Percentiles rank a stretch among this genome's conserved stretches.
Conservation (phyloP, 169 alveolate genomes). For the Plasmodium fragile region DNA sequence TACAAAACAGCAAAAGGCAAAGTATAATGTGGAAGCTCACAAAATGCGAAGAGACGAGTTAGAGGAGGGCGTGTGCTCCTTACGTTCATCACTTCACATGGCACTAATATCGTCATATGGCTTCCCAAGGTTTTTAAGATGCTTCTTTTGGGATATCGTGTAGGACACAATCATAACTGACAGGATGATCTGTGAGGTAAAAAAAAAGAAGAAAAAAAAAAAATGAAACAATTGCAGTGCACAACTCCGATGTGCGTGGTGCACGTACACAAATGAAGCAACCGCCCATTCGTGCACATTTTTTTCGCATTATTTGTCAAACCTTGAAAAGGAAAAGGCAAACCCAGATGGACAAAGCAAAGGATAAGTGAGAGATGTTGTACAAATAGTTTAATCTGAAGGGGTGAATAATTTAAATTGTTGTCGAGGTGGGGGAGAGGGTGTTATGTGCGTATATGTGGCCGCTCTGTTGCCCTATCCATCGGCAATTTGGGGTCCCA, state of each 20-base stretch:
- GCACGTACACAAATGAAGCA: neutral
- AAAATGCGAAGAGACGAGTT: neutral
- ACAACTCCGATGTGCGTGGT: neutral
- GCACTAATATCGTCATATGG: conserved; percentile 77
- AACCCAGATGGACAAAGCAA: conserved; percentile 70
- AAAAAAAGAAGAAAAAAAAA: neutral
- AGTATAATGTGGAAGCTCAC: neutral
- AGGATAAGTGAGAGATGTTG: conserved; percentile 59
- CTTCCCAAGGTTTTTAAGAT: conserved; percentile 35
- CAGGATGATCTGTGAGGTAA: conserved; percentile 29
- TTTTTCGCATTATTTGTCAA: neutral
- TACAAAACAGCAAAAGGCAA: too few species aligned
- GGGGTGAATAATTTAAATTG: neutral
- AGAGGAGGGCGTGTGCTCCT: neutral
- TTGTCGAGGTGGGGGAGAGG: neutral
- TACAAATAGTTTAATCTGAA: conserved; percentile 70
- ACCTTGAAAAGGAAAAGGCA: conserved; percentile 77
- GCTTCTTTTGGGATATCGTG: conserved; percentile 69
- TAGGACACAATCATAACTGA: conserved; percentile 71
- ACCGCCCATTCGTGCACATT: neutral
- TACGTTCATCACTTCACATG: conserved; percentile 4
- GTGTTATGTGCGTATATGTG: neutral
- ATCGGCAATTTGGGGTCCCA: neutral
- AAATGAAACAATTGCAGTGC: neutral
- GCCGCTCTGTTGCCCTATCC: neutral